Base-by-base conservation (phyloP, 805 yeast genomes). In the Scheffersomyces ergatensis region DNA sequence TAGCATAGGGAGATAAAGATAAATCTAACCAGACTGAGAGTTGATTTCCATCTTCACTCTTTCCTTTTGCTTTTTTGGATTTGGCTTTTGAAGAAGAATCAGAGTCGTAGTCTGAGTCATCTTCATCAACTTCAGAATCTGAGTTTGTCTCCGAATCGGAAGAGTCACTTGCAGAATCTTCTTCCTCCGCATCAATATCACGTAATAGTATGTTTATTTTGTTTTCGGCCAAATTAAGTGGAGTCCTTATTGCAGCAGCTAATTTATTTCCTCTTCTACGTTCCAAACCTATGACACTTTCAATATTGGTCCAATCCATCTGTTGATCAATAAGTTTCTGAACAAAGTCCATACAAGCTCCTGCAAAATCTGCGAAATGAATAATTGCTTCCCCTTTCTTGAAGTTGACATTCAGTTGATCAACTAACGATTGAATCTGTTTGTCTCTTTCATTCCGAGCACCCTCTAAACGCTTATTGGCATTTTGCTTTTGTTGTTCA, bases 231-330 rank as follows among this genome's bases (percentile, higher is more conserved):
- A 92, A 69, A 42, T 87, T 80, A 57, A 92, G 69, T 0, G 96
- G 93, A 26, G 80, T 54, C 35, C 72, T 68, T 39, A 90, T 84
- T 42, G 70, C 51, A 27, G 67, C 63, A 0, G 97, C 96, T 41
- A 82, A 67, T 4, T 34, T 60, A 50, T 83, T 86, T 1, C 83
- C 82, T 50, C 82, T 76, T 1, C 67, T 61, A 50, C 87, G 82
- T 54, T 92, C 96, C 37, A 80, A 71, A 36, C 74, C 65, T 38
- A 92, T 82, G 42, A 85, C 63, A 46, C 82, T 80, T 56, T 85
- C 96, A 46, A 90, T 90, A 45, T 88, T 84, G 33, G 78, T 77
- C 99, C 99, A 92, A 58, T 92, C 97, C 88, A 89, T 87, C 47
- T 87, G 90, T 55, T 87, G 93, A 41, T 83, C 82, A 4, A 89